Evolutionary conservation across 805 yeast species (phyloP).

Genomic region (Candida ovalis): DNA sequence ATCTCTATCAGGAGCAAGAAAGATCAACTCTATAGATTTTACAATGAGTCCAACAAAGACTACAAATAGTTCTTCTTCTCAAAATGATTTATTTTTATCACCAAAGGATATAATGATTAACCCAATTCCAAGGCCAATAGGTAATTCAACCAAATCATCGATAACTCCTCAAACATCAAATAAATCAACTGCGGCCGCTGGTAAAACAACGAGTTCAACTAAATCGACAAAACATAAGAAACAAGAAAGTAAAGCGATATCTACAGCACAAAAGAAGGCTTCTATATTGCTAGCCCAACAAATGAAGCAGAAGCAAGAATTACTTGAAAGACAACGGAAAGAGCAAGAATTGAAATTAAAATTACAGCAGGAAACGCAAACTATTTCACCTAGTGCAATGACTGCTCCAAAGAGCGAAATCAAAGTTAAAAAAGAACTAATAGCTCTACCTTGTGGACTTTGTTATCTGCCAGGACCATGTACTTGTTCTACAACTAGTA

Average conservation of each 20-base stretch:
- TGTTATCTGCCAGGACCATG: conserved; percentile 4
- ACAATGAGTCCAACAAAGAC: conserved; percentile 7
- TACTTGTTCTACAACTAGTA: not conserved
- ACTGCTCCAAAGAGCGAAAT: conserved; percentile 1
- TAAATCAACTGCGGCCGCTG: not conserved
- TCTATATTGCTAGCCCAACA: conserved; percentile 19
- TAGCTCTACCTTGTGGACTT: not conserved
- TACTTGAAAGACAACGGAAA: conserved; percentile 14
- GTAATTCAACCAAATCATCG: not conserved
- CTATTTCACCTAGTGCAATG: not conserved
- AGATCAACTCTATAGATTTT: conserved; percentile 3
- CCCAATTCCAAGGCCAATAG: conserved; percentile 6
- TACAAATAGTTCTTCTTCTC: not conserved
- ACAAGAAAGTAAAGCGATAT: conserved; percentile 16
- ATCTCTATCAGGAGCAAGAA: conserved; percentile 1
- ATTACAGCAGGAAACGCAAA: conserved; percentile 5
- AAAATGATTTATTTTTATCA: conserved; percentile 12
- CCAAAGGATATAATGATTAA: conserved; percentile 25
- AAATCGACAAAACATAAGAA: conserved; percentile 11
- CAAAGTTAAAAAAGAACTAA: not conserved
- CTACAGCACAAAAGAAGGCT: conserved; percentile 19
- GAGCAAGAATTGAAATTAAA: conserved; percentile 7
- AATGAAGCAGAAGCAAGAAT: conserved; percentile 17
- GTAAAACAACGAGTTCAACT: not conserved
- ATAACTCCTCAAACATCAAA: not conserved